Evolutionary conservation across 192 early-diverging fungal species (phyloP), one percentile per base, ranked within the genome.

Genomic region (Lobulomyces angularis): DNA sequence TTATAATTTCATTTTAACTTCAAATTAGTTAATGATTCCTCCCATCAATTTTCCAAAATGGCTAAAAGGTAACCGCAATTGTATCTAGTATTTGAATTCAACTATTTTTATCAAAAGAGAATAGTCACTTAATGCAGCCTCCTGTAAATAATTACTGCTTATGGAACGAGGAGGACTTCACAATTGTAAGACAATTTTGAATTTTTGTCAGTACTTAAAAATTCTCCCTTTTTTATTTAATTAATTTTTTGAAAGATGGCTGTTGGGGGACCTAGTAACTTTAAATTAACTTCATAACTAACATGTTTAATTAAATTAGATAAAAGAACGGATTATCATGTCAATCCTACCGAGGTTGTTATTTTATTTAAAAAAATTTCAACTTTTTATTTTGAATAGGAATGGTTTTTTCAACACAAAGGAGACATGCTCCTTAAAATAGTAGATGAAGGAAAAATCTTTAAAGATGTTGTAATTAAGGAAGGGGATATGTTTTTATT

Each of bases 401-500:
- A 98, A 51, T 98, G 88, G 85, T 98, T 98, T 62, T 88, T 81
- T 63, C 90, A 95, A 58, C 58, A 87, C 64, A 84, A 86, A 56
- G 94, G 94, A 5, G 72, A 80, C 31, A 86, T 98, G 88, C 42
- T 87, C n/a, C 64, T 98, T 35, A 90, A 88, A 33, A 74, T 94
- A 40, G 87, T 92, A 1, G 76, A 82, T 22, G 48, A 69, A 37
- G 81, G 77, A 44, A 77, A 74, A 34, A 6, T 27, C 7, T 88
- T 88, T 53, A 76, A 65, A 47, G 86, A 95, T 64, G 71, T 92
- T 41, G 61, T 66, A 33, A 84, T 98, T 60, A 63, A 70, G 33
- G 90, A 98, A 58, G 91, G 91, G 16, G 88, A 89, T 21, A 95
- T 98, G 94, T 83, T 94, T 48, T 59, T 98, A 43, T 51, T 98